Conservation (phyloP, 176 grass and related monocot genomes). For the Triticum timopheevii region DNA sequence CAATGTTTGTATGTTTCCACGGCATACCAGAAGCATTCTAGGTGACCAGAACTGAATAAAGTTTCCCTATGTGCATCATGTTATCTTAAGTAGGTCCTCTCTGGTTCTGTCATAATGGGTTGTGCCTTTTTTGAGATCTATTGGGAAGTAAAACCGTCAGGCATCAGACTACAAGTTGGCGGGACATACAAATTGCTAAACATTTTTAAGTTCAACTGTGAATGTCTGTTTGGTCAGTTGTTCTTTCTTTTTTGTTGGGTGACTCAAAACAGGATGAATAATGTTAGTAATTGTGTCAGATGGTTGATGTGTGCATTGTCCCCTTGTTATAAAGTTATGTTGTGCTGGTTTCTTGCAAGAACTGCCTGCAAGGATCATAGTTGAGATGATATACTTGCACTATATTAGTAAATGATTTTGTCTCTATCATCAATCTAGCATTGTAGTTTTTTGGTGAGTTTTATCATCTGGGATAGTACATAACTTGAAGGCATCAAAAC, state of each 20-base stretch:
- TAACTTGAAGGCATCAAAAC: too few relatives aligned
- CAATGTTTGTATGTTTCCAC: too few relatives aligned
- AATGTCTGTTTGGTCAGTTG: neutral
- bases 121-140: constrained; percentile 8
- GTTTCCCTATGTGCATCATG: neutral
- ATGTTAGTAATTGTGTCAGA: neutral
- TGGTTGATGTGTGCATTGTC: neutral
- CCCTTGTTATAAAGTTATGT: neutral
- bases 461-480: too few relatives aligned
- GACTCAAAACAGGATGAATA: neutral
- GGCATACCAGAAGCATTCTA: neutral
- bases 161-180: neutral
- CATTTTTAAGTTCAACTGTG: neutral
- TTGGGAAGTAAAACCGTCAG: neutral
- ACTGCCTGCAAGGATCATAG: neutral
- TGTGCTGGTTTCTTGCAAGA: neutral
- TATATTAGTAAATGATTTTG: too few relatives aligned
- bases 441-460: too few relatives aligned
- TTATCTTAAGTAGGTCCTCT: neutral
- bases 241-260: neutral
- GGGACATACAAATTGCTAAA: neutral
- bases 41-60: neutral
- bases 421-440: too few relatives aligned
- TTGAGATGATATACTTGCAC: neutral
- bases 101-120: neutral